Evolutionary conservation across 495 filamentous ascomycete genomes (phyloP).

Genomic region (Penicillium silybi): DNA sequence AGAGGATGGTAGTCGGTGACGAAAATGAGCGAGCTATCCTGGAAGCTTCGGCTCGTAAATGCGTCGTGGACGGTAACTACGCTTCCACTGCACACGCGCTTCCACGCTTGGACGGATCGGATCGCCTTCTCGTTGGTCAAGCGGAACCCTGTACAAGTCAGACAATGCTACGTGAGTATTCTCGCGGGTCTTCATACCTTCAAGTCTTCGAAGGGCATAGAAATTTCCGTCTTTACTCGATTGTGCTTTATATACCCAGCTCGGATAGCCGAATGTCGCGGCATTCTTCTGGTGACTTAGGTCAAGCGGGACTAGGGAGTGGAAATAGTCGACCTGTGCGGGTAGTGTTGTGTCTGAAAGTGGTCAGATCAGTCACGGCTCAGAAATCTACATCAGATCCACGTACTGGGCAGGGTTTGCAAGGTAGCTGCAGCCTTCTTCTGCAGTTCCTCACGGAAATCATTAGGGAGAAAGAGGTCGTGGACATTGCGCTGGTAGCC

Average conservation of each 20-base stretch:
- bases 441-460: slow-evolving; percentile 80
- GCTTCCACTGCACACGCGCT: slow-evolving; percentile 73
- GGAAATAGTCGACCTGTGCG: slow-evolving; percentile 73
- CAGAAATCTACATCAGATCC: background rate
- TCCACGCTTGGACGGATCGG: slow-evolving; percentile 84
- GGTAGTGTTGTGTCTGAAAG: slow-evolving; percentile 64
- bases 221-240: slow-evolving; percentile 79
- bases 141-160: slow-evolving; percentile 54
- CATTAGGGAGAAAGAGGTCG: slow-evolving; percentile 85
- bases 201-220: slow-evolving; percentile 80
- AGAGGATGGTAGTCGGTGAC: slow-evolving; percentile 90
- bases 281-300: slow-evolving; percentile 71
- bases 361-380: slow-evolving; percentile 7
- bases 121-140: slow-evolving; percentile 88
- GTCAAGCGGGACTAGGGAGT: slow-evolving; percentile 88
- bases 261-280: slow-evolving; percentile 74
- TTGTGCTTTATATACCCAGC: slow-evolving; percentile 94
- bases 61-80: slow-evolving; percentile 87
- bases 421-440: slow-evolving; percentile 80
- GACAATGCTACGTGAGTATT: background rate
- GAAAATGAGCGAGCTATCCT: slow-evolving; percentile 91
- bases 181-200: slow-evolving; percentile 48
- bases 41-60: slow-evolving; percentile 88
- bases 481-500: slow-evolving; percentile 80
- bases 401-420: slow-evolving; percentile 78